Evolutionary conservation across 2,329 filamentous ascomycete species (phyloP).

Genomic region (Cladosporium sp.): DNA sequence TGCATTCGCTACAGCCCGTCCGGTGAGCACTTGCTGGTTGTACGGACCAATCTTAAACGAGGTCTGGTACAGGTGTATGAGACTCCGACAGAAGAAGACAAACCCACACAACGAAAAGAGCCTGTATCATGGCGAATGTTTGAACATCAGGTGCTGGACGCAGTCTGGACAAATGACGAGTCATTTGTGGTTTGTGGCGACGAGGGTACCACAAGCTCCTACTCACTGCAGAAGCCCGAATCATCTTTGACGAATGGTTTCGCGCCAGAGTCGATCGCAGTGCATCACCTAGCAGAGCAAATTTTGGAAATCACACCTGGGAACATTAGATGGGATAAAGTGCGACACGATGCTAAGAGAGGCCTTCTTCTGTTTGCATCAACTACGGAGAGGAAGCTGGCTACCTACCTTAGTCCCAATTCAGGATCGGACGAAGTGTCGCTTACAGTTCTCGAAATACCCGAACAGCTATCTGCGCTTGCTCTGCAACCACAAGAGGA

Average conservation of each 20-base stretch:
- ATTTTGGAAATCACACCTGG: slow-evolving; percentile 7
- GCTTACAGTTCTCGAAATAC: slow-evolving; percentile 1
- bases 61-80: slow-evolving; percentile 37
- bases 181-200: slow-evolving; percentile 48
- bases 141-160: slow-evolving; percentile 45
- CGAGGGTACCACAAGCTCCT: slow-evolving; percentile 24
- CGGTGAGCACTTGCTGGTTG: slow-evolving; percentile 33
- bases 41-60: slow-evolving; percentile 32
- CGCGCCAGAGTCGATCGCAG: slow-evolving; percentile 13
- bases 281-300: slow-evolving; percentile 16
- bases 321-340: slow-evolving; percentile 12
- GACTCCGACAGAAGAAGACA: slow-evolving; percentile 16
- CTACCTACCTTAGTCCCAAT: slow-evolving; percentile 5
- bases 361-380: slow-evolving; percentile 12
- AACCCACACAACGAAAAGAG: slow-evolving; percentile 29
- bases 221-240: slow-evolving; percentile 3
- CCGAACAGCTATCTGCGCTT: slow-evolving; percentile 8
- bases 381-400: slow-evolving; percentile 10
- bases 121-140: slow-evolving; percentile 44
- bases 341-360: neutral
- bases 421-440: slow-evolving; percentile 5
- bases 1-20: slow-evolving; percentile 34
- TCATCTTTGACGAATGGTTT: slow-evolving; percentile 10
- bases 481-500: slow-evolving; percentile 7
- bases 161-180: slow-evolving; percentile 45